Evolutionary conservation across 2,329 filamentous ascomycete species (phyloP), one percentile per base, ranked within the genome.

Genomic region (Penicillium palitans): DNA sequence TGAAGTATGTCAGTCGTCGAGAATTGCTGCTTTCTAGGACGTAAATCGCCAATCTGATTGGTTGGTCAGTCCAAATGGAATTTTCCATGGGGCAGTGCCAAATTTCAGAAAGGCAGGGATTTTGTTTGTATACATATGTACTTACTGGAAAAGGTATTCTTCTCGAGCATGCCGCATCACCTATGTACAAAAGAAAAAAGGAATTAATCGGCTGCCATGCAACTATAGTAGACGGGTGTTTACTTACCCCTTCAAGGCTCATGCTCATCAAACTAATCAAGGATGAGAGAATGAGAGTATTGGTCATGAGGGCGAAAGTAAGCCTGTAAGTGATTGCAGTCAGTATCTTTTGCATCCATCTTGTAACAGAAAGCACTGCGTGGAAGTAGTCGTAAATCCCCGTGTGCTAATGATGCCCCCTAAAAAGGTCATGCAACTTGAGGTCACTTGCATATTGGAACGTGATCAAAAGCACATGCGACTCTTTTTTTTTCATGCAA

Each of bases 91-190:
- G 40, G 29, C 35, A 54, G 47, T 56, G 50, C 45, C 13, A 17
- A 21, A n/a, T 35, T 54, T 41, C 21, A 19, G 35, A 52, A 21
- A 19, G 40, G 27, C 48, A 55, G 55, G 42, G 42, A 15, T 45
- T 8, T 37, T 37, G 7, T 35, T n/a, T 37, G n/a, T 41, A 52
- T 48, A 70, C 70, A 70, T 67, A 85, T 41, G 51, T 48, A 70
- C 70, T 70, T 67, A 85, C 82, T 84, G 81, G 67, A 83, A 86
- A 27, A 85, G 77, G 68, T 86, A 86, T 69, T 87, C 84, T 66
- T 86, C 83, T 66, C 83, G 79, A 40, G 84, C 83, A 76, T 86
- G 83, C 57, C 83, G 79, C 72, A 87, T 81, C 54, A 86, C 82
- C 84, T 86, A 64, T 51, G 25, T 27, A 54, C 15, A 59, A 55